Base-by-base conservation (phyloP, 352 stramenopile genomes). In the Phytophthora pini region DNA sequence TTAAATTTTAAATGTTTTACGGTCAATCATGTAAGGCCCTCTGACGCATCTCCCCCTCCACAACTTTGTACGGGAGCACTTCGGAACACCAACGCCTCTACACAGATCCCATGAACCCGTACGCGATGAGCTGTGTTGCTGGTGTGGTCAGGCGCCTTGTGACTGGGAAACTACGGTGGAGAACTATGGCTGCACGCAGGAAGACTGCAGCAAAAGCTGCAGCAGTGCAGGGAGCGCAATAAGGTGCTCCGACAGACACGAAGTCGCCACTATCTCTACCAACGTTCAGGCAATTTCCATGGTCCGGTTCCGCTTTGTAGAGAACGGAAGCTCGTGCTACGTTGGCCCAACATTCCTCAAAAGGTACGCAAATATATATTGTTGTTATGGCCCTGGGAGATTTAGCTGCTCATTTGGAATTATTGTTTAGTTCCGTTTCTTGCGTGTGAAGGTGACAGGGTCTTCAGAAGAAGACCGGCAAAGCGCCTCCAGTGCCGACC, bases 311-410 rank as follows among this genome's bases (percentile, higher is more conserved):
- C 48, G 24, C 2, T 3, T 5, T 55, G 32, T 7, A 15, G 54
- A 4, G 3, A 15, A 3, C 46, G 20, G 5, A 54, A 61, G 22
- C 54, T 52, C 3, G 41, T 15, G 17, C 12, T 48, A 11, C 40
- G 24, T 10, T 61, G 54, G 54, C 43, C 43, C 0, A 34, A 54
- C 11, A 27, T 20, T n/a, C 20, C 8, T 1, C 4, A 0, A 20
- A 53, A 48, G 43, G 54, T 61, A 54, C 10, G 10, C 7, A 11
- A 31, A 61, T 13, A 29, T 44, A 31, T 44, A 55, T 55, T 55
- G 5, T 13, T 12, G 11, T 31, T 54, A 51, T 45, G 12, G 31
- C 1, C 54, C 45, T 29, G 44, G 55, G 2, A 62, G 53, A 6
- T 61, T 53, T n/a, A 44, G 53, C 4, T 22, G 15, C 15, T 62